These are phyloP conservation scores for Aspergillus sclerotiicarbonarius DNA, from an alignment of 495 filamentous ascomycete genomes.

Conservation along the genomic window DNA sequence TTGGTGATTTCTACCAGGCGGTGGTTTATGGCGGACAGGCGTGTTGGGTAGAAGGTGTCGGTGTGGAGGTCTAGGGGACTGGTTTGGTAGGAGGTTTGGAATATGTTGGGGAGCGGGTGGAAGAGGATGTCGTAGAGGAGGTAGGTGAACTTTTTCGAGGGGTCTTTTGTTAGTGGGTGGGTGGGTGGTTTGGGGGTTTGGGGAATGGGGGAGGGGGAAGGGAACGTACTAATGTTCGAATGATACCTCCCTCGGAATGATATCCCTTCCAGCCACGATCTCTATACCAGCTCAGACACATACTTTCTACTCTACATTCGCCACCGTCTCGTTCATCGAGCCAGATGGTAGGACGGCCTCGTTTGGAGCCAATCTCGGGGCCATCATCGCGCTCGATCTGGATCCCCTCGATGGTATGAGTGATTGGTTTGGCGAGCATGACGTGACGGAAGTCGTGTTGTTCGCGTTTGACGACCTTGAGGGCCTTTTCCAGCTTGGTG, in stretches of 20 bases:
- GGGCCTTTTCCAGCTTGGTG: constrained; percentile 77
- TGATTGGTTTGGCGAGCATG: constrained; percentile 67
- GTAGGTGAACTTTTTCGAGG: constrained; percentile 69
- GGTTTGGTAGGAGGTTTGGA: constrained; percentile 91
- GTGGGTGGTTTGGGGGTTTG: neutral
- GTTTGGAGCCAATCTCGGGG: constrained; percentile 19
- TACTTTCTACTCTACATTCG: constrained; percentile 82
- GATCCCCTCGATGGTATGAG: constrained; percentile 72
- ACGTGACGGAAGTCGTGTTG: constrained; percentile 94
- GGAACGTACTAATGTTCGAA: constrained; percentile 66
- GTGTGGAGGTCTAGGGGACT: constrained; percentile 91
- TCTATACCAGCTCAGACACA: constrained; percentile 88
- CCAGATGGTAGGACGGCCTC: constrained; percentile 82
- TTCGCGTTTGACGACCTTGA: constrained; percentile 79
- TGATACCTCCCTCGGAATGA: constrained; percentile 85
- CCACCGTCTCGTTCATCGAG: constrained; percentile 66
- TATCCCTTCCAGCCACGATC: constrained; percentile 89
- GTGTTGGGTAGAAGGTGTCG: constrained; percentile 84
- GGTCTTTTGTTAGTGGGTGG: neutral
- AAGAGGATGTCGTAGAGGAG: constrained; percentile 94
- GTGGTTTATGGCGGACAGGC: constrained; percentile 85
- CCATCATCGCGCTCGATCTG: constrained; percentile 63
- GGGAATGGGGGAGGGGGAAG: neutral
- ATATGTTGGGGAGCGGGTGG: constrained; percentile 92
- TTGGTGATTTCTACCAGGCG: constrained; percentile 82